Evolutionary conservation across 1,284 basidiomycete species (phyloP).

Genomic region (Pascua guehoae): DNA sequence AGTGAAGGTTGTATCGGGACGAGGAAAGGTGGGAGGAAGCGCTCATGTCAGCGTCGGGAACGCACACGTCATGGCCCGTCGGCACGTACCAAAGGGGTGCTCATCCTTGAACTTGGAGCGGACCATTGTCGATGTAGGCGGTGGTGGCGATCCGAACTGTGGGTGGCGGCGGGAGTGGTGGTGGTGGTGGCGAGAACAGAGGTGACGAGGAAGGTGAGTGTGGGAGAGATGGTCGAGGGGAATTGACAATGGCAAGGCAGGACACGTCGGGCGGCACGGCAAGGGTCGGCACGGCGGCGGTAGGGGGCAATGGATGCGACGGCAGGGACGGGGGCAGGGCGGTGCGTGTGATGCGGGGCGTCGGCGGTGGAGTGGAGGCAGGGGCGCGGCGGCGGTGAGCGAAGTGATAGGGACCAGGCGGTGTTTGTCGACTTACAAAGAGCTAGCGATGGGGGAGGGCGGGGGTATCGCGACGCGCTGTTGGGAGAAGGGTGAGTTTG

Average conservation of each 20-base stretch:
- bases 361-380: too few relatives aligned
- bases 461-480: too few relatives aligned
- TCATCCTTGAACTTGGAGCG: constrained; percentile 99
- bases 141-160: neutral
- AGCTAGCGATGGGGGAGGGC: too few relatives aligned
- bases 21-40: neutral
- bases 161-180: neutral
- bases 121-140: constrained; percentile 55
- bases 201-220: neutral
- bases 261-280: too few relatives aligned
- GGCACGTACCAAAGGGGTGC: constrained; percentile 85
- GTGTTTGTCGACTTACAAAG: too few relatives aligned
- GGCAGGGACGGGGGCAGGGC: too few relatives aligned
- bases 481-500: too few relatives aligned
- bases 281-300: too few relatives aligned
- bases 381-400: too few relatives aligned
- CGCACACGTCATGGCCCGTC: constrained; percentile 7
- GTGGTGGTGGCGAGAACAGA: neutral
- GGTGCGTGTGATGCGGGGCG: too few relatives aligned
- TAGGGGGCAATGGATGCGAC: too few relatives aligned
- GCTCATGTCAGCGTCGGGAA: constrained; percentile 4
- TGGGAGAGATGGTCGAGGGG: neutral
- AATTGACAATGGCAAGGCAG: neutral
- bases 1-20: neutral
- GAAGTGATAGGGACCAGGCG: too few relatives aligned